phyloP scores from a whole-genome alignment of 371 early-diverging fungal species.

The Rhizopus sp. region DNA sequence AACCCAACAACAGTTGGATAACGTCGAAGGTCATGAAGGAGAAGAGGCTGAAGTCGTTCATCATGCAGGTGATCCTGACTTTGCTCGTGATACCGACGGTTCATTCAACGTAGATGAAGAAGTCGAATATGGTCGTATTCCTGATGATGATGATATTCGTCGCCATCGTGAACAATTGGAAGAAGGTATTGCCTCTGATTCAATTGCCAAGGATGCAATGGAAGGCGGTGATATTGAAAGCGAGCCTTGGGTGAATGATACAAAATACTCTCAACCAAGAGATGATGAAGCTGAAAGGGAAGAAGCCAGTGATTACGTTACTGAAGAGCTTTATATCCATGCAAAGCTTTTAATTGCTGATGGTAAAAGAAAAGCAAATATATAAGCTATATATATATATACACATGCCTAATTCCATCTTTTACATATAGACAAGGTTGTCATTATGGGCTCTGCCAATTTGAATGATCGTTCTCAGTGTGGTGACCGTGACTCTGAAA shows the following conservation, averaged over 20 bases:
- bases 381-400: no score
- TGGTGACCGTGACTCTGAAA: slow-evolving; percentile 92
- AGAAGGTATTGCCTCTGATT: slow-evolving; percentile 33
- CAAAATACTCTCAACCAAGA: slow-evolving; percentile 21
- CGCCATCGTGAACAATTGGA: slow-evolving; percentile 18
- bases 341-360: slow-evolving; percentile 93
- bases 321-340: slow-evolving; percentile 92
- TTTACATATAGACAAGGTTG: slow-evolving; percentile 60
- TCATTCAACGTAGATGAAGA: slow-evolving; percentile 29
- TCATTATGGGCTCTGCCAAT: slow-evolving; percentile 91
- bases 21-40: slow-evolving; percentile 19
- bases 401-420: background rate
- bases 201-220: slow-evolving; percentile 42
- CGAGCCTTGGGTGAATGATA: slow-evolving; percentile 42
- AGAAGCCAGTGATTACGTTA: slow-evolving; percentile 59
- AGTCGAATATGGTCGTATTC: slow-evolving; percentile 37
- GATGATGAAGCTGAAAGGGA: slow-evolving; percentile 27
- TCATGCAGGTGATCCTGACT: slow-evolving; percentile 39
- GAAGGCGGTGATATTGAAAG: slow-evolving; percentile 32
- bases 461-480: slow-evolving; percentile 91
- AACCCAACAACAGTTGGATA: slow-evolving; percentile 23
- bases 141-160: slow-evolving; percentile 14
- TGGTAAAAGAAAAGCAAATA: slow-evolving; percentile 40
- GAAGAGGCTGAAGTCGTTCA: slow-evolving; percentile 25
- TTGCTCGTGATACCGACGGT: slow-evolving; percentile 33